Percentiles rank a stretch among this genome's conserved stretches.
Conservation (phyloP, 1,284 basidiomycete species). For the Irpex sp. region DNA sequence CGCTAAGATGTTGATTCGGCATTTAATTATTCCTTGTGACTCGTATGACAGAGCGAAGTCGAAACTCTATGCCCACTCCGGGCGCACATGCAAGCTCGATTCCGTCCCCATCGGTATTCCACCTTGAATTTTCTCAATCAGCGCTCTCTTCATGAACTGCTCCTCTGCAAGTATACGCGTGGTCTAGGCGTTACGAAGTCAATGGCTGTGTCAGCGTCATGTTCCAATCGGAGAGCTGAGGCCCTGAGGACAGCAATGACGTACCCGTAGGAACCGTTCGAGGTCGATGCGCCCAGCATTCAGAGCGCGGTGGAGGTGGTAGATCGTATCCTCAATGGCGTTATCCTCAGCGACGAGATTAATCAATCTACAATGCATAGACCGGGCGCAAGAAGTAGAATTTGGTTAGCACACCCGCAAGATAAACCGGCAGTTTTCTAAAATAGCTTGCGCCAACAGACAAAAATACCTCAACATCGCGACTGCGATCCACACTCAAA, state of each 20-base stretch:
- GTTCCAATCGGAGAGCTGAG: neutral
- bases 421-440: too few species aligned
- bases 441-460: neutral
- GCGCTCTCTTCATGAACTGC: constrained; percentile 90
- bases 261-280: constrained; percentile 86
- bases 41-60: neutral
- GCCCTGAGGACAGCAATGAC: constrained; percentile 25
- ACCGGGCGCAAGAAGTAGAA: constrained; percentile 6
- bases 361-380: constrained; percentile 62
- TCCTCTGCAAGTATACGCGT: constrained; percentile 88
- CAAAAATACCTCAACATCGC: neutral
- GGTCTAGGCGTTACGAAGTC: constrained; percentile 46
- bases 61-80: constrained; percentile 19
- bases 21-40: neutral
- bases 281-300: constrained; percentile 91
- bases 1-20: neutral
- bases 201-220: neutral
- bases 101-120: constrained; percentile 56
- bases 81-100: constrained; percentile 15
- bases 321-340: constrained; percentile 97
- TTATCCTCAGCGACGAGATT: constrained; percentile 98
- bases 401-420: neutral
- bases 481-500: neutral
- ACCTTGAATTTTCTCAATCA: constrained; percentile 82
- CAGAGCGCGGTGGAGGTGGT: constrained; percentile 92